Evolutionary conservation across 371 early-diverging fungal species (phyloP).

Genomic region (Rhizomucor pusillus): DNA sequence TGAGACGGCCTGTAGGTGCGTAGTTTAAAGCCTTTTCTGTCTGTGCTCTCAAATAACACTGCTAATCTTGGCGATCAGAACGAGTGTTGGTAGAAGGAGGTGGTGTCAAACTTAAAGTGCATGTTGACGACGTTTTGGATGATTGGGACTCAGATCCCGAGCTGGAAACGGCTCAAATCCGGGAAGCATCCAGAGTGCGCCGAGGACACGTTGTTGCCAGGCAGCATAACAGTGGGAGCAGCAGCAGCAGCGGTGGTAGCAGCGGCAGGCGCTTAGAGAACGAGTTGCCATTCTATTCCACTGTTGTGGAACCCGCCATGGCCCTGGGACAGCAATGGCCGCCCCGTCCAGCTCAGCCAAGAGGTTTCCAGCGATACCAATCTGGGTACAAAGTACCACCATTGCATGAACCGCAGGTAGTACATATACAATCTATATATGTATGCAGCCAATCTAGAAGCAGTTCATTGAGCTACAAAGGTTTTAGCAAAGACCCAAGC

Average conservation of each 20-base stretch:
- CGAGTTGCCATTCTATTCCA: constrained; percentile 29
- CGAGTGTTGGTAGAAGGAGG: too few species aligned
- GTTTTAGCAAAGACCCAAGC: background rate
- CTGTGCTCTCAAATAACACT: too few species aligned
- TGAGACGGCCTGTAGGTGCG: too few species aligned
- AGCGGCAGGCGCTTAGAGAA: too few species aligned
- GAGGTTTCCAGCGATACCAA: constrained; percentile 10
- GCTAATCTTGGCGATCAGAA: too few species aligned
- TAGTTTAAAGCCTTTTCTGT: too few species aligned
- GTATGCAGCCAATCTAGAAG: background rate
- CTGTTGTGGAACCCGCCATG: constrained; percentile 29
- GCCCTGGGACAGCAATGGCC: constrained; percentile 38
- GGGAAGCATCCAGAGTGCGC: constrained; percentile 7
- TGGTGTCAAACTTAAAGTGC: too few species aligned
- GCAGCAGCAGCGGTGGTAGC: too few species aligned
- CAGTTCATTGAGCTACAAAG: background rate
- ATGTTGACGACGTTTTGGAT: constrained; percentile 7
- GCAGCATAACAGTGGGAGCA: constrained; percentile 10
- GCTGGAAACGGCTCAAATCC: constrained; percentile 22
- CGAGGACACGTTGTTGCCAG: constrained; percentile 4
- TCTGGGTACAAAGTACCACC: constrained; percentile 5
- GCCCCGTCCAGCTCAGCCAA: background rate
- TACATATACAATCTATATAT: background rate
- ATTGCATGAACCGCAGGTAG: too few species aligned
- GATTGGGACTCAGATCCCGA: constrained; percentile 39